These are phyloP conservation scores for Phyllosticta citrichinensis DNA, from an alignment of 2,329 filamentous ascomycete genomes.

Conservation along the genomic window DNA sequence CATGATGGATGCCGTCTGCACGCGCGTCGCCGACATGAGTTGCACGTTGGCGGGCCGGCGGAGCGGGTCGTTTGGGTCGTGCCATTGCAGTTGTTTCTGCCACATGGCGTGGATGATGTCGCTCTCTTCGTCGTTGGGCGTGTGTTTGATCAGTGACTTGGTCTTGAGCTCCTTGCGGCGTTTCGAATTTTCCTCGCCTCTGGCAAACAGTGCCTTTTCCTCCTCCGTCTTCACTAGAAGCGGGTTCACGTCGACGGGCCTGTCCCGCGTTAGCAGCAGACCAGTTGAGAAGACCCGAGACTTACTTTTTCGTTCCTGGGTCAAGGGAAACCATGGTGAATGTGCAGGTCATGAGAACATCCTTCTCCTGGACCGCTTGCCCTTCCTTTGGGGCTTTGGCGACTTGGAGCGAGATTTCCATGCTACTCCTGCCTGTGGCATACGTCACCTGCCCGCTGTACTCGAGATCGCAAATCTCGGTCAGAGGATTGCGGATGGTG, in stretches of 20 bases:
- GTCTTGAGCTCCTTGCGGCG: conserved; percentile 55
- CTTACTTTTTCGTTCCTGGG: conserved; percentile 52
- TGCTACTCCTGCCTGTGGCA: conserved; percentile 60
- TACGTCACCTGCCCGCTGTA: conserved; percentile 61
- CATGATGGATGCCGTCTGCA: conserved; percentile 63
- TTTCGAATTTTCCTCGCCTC: conserved; percentile 56
- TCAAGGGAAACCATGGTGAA: conserved; percentile 72
- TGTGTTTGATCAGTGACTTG: conserved; percentile 52
- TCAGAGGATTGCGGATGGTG: conserved; percentile 59
- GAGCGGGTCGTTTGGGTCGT: conserved; percentile 46
- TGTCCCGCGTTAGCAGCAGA: conserved; percentile 16
- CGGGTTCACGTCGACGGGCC: conserved; percentile 52
- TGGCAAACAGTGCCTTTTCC: conserved; percentile 52
- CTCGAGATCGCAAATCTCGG: conserved; percentile 69
- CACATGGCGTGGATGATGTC: conserved; percentile 65
- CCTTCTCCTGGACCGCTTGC: conserved; percentile 45
- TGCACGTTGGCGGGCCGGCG: conserved; percentile 48
- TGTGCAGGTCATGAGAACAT: conserved; percentile 59
- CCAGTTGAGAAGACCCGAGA: not conserved
- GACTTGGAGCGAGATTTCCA: conserved; percentile 66
- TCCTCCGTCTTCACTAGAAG: conserved; percentile 53
- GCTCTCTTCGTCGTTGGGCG: conserved; percentile 61
- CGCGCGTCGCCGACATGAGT: conserved; percentile 52
- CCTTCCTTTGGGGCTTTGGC: conserved; percentile 55
- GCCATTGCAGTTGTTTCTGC: conserved; percentile 56